These are phyloP conservation scores for Solanum corneliomulleri DNA, from an alignment of 257 asterid genomes.

Conservation along the genomic window DNA sequence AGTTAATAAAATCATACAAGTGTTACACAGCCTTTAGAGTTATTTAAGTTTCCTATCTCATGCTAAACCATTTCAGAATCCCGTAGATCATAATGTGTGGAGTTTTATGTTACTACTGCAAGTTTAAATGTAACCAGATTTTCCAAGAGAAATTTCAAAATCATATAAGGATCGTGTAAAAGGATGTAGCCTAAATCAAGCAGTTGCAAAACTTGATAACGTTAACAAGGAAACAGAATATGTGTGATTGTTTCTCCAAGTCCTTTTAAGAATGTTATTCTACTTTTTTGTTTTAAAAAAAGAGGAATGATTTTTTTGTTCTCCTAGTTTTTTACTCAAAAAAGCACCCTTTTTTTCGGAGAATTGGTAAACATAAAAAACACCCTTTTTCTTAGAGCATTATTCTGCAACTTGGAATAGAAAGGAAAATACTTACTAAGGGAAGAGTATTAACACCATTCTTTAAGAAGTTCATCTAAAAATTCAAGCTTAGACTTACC, in stretches of 20 bases:
- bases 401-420: neutral
- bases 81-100: neutral
- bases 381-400: neutral
- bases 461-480: neutral
- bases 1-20: neutral
- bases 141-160: neutral
- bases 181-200: neutral
- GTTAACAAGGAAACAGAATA: neutral
- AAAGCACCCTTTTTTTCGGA: neutral
- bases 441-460: neutral
- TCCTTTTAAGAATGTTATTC: neutral
- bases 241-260: neutral
- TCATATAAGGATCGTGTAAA: neutral
- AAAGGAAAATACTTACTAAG: neutral
- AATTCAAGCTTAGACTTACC: conserved; percentile 34
- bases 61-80: neutral
- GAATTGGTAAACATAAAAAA: neutral
- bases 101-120: neutral
- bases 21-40: neutral
- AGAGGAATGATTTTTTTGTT: neutral
- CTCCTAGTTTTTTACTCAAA: neutral
- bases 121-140: neutral
- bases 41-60: neutral
- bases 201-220: neutral
- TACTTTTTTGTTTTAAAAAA: neutral